phyloP scores from a whole-genome alignment of 1,284 basidiomycete genomes.

The Cystobasidiaceae sp. region DNA sequence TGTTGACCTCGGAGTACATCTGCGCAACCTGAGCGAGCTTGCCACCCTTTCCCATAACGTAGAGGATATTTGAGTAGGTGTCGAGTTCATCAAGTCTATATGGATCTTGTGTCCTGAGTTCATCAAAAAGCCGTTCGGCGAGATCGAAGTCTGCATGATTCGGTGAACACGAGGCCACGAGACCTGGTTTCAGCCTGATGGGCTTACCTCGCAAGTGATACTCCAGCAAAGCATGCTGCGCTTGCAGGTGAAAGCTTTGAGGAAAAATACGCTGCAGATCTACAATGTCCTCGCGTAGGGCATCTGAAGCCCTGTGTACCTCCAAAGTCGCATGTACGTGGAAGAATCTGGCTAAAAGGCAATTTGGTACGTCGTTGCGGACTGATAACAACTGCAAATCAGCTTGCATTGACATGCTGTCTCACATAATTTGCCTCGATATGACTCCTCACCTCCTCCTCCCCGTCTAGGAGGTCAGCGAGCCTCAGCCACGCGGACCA shows the following conservation, averaged over 20 bases:
- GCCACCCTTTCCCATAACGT: constrained; percentile 82
- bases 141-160: constrained; percentile 66
- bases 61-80: constrained; percentile 93
- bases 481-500: constrained; percentile 90
- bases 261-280: constrained; percentile 77
- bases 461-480: constrained; percentile 71
- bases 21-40: constrained; percentile 89
- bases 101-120: constrained; percentile 72
- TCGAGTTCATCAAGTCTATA: constrained; percentile 92
- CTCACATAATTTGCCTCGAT: not conserved
- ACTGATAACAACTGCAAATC: constrained; percentile 46
- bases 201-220: constrained; percentile 78
- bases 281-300: constrained; percentile 66
- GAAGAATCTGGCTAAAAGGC: constrained; percentile 72
- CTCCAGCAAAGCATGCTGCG: constrained; percentile 73
- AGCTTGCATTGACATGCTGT: not conserved
- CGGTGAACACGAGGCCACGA: not conserved
- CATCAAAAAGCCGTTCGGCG: constrained; percentile 76
- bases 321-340: constrained; percentile 84
- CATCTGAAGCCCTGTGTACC: constrained; percentile 78
- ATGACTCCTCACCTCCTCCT: constrained; percentile 75
- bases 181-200: not conserved
- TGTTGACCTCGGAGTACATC: constrained; percentile 77
- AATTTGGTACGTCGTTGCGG: constrained; percentile 61
- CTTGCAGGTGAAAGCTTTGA: constrained; percentile 76